A percentile compares a stretch with the other conserved stretches of the same genome.
Evolutionary conservation across 768 basidiomycete genomes (phyloP).

Genomic region (Amanita thiersii): DNA sequence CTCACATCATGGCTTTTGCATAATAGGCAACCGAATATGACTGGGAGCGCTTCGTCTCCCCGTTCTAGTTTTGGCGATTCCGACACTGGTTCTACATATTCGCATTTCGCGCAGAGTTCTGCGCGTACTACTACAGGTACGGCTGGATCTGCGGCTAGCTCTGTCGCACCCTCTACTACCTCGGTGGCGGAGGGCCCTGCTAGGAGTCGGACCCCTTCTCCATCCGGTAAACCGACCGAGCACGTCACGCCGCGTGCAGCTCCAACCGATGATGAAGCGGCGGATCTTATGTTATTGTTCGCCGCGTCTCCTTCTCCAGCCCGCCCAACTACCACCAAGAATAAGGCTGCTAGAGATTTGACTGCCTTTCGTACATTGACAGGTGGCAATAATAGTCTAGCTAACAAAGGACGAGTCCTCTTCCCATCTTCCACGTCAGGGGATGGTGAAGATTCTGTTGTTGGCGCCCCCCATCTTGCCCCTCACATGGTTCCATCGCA

Average conservation of each 20-base stretch:
- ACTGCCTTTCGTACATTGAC: slow-evolving; percentile 51
- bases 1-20: slow-evolving; percentile 65
- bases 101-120: slow-evolving; percentile 63
- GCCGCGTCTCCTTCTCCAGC: slow-evolving; percentile 82
- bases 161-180: slow-evolving; percentile 29
- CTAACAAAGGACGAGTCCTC: slow-evolving; percentile 61
- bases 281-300: slow-evolving; percentile 79
- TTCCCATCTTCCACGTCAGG: slow-evolving; percentile 36
- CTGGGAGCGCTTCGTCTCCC: slow-evolving; percentile 56
- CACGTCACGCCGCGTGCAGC: slow-evolving; percentile 38
- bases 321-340: slow-evolving; percentile 35
- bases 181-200: slow-evolving; percentile 21
- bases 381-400: slow-evolving; percentile 36
- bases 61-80: slow-evolving; percentile 67
- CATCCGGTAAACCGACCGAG: slow-evolving; percentile 19
- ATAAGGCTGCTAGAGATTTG: slow-evolving; percentile 45
- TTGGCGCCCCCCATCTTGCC: slow-evolving; percentile 9
- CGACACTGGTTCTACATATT: slow-evolving; percentile 52
- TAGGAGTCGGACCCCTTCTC: slow-evolving; percentile 31
- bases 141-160: slow-evolving; percentile 28
- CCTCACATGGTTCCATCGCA: too few species aligned
- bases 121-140: slow-evolving; percentile 39
- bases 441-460: slow-evolving; percentile 10
- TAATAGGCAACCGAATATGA: slow-evolving; percentile 49
- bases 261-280: slow-evolving; percentile 75